Evolutionary conservation across 176 grass and related monocot genomes (phyloP).

Genomic region (Miscanthus lutarioriparius): DNA sequence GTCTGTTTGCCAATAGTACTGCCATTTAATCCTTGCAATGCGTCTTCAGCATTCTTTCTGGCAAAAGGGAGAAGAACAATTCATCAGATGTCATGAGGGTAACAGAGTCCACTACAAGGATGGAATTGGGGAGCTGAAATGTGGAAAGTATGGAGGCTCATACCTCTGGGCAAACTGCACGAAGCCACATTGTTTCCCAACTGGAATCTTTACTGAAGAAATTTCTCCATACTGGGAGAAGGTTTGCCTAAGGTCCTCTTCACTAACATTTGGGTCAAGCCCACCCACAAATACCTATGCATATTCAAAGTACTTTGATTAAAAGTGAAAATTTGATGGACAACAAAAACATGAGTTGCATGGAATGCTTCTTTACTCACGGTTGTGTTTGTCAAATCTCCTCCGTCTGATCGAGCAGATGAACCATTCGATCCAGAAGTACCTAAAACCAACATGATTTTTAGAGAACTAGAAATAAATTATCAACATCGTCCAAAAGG

Average conservation of each 20-base stretch:
- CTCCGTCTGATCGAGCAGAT: conserved; percentile 62
- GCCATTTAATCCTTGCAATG: conserved; percentile 85
- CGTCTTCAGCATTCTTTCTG: conserved; percentile 92
- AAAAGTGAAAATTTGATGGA: conserved; percentile 15
- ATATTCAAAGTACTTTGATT: conserved; percentile 22
- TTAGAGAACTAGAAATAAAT: conserved; percentile 19
- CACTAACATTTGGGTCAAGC: conserved; percentile 82
- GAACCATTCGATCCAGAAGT: conserved; percentile 67
- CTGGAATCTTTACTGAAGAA: conserved; percentile 89
- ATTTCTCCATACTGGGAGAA: conserved; percentile 91
- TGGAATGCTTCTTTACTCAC: conserved; percentile 47
- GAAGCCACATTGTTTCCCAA: conserved; percentile 91
- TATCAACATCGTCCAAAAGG: not conserved
- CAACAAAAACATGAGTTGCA: not conserved
- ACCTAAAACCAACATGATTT: conserved; percentile 45
- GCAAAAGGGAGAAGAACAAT: not conserved
- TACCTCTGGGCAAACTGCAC: conserved; percentile 95
- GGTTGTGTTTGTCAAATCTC: conserved; percentile 90
- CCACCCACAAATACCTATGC: conserved; percentile 94
- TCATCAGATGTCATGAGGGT: not conserved
- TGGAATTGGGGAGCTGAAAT: not conserved
- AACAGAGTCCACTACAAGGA: not conserved
- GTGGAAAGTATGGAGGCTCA: not conserved
- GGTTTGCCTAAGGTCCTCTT: conserved; percentile 80
- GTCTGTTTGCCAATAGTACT: conserved; percentile 77